A percentile compares a stretch with the other conserved stretches of the same genome.
Conservation (phyloP, 129 eudicot species). For the Flaveria ramosissima region DNA sequence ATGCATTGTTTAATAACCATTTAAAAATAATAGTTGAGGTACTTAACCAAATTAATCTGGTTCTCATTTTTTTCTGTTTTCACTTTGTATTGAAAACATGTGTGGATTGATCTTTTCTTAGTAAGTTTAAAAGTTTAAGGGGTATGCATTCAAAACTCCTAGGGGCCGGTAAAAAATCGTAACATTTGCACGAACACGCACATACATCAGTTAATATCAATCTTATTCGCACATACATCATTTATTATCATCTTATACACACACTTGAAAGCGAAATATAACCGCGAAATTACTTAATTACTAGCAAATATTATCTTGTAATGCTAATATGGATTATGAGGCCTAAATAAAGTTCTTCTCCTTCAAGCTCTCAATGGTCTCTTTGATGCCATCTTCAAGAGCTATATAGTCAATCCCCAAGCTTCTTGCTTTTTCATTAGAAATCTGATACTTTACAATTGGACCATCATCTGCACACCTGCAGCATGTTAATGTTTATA, state of each 20-base stretch:
- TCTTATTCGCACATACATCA: background rate
- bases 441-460: constrained; percentile 44
- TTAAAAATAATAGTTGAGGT: no score
- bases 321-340: background rate
- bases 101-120: no score
- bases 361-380: constrained; percentile 68
- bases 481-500: constrained; percentile 18
- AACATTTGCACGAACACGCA: no score
- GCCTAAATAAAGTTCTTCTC: constrained; percentile 51
- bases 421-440: constrained; percentile 50
- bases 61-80: no score
- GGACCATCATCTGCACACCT: constrained; percentile 69
- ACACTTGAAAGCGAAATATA: background rate
- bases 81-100: no score
- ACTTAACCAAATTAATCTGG: no score
- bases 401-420: constrained; percentile 56
- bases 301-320: constrained; percentile 1
- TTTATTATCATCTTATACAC: constrained; percentile 5
- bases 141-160: no score
- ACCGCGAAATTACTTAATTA: background rate
- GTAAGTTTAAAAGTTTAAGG: no score
- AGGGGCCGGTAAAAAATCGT: no score
- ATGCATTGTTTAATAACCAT: no score
- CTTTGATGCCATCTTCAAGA: constrained; percentile 51
- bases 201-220: no score